Evolutionary conservation across 768 basidiomycete species (phyloP), one percentile per base, ranked within the genome.

Genomic region (Leccinum olivaceopallidum): DNA sequence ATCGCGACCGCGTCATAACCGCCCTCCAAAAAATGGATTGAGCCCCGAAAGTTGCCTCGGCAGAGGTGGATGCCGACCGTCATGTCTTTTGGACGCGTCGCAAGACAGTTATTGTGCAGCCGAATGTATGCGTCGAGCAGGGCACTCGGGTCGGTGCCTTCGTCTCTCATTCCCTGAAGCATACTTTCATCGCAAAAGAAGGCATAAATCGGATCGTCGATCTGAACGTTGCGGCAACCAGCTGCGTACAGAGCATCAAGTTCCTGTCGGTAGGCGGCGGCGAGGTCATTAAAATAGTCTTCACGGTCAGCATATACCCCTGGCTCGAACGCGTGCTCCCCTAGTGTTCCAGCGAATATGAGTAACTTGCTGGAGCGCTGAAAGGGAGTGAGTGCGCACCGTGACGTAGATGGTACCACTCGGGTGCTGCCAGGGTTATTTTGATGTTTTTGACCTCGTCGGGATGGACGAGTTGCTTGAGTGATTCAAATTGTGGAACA

Each of bases 361-460:
- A 10, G 0, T 18, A 30, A 32, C 3, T 8, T 7, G 6, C 4
- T 4, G 8, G 20, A 22, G 20, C n/a, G 14, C 18, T 4, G 7
- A 48, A 57, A 20, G 30, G 10, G 18, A 42, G 14, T 39, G 14
- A 5, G 13, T 10, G 13, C 64, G 78, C 79, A 54, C 88, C 88
- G 67, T 87, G 86, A 26, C 84, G 82, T 32, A 88, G 81, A 69
- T 88, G 86, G 71, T 83, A 86, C 86, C 87, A 88, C 37, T 85
- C 84, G 3, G 89, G 89, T 0, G 88, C 84, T 60, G 84, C 86
- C 72, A 89, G 77, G 22, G 86, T 90, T 60, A 91, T 67, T 71
- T 93, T 92, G 71, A 91, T 81, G 67, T 80, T 78, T 67, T 80
- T 80, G 60, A 88, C 83, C 65, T 89, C 87, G 73, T 88, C 80